Base-by-base conservation (phyloP, 2,329 filamentous ascomycete species). In the Pseudocercospora ulei region DNA sequence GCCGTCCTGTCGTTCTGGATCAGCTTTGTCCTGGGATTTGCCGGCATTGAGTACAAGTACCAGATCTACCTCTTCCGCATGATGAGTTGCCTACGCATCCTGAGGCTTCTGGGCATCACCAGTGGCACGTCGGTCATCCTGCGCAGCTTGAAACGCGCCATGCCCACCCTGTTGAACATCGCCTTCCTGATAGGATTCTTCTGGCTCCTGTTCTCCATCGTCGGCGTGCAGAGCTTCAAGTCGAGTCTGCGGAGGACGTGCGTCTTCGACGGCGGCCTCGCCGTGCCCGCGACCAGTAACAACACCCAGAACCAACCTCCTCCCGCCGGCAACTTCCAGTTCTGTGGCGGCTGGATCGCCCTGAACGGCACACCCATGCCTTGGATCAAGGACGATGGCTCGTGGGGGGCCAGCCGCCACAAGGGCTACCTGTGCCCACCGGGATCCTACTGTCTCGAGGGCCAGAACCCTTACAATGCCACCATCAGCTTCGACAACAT, bases 401-500 rank as follows among this genome's bases (percentile, higher is more conserved):
- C 33, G 23, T 52, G 50, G 17, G 75, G 73, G 1, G 63, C 72
- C 1, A 58, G 57, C 2, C 65, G 65, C 11, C 69, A 74, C 11
- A 98, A 98, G 62, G 90, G 90, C 2, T 96, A 80, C 57, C 67
- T 95, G 11, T 98, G 90, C 54, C 90, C 90, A 0, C 66, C 72
- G 37, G 79, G 83, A 4, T 96, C 88, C 1, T 64, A 82, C 3
- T 98, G 90, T 56, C 70, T 95, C 11, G 76, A 94, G 62, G 76
- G 79, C 43, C 56, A 65, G 2, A 93, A 82, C 54, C 90, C 90
- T 0, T 85, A 75, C 60, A 84, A 83, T 52, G 77, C 76, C 35
- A 98, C 90, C 0, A 73, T 95, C 53, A 92, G 80, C 59, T 98
- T 96, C 56, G 90, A 98, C 66, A 88, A 96, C 57, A 92, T 98